phyloP scores from a whole-genome alignment of 176 grass and related monocot genomes.

The Triticum urartu region DNA sequence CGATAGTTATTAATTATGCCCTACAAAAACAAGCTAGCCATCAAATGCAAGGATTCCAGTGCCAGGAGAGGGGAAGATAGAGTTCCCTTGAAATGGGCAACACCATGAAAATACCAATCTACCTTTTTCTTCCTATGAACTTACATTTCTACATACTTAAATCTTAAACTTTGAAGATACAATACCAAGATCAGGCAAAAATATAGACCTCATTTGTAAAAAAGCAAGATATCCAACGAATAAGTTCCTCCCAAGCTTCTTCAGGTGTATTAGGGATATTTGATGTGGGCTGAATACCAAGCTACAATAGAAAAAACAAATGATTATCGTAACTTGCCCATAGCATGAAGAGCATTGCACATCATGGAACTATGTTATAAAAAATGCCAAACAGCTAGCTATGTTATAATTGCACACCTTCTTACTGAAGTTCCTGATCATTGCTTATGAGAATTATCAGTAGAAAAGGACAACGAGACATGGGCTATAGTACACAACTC shows the following conservation, averaged over 20 bases:
- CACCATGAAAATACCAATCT: neutral
- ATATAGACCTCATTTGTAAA: slow-evolving; percentile 67
- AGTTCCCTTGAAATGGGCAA: neutral
- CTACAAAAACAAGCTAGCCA: neutral
- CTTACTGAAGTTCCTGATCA: neutral
- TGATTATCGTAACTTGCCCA: slow-evolving; percentile 13
- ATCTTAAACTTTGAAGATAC: neutral
- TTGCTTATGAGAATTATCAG: neutral
- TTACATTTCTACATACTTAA: neutral
- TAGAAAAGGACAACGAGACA: neutral
- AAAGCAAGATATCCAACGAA: slow-evolving; percentile 60
- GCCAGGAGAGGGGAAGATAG: neutral
- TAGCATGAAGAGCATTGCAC: slow-evolving; percentile 5
- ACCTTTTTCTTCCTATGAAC: neutral
- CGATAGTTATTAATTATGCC: slow-evolving; percentile 1
- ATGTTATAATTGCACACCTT: neutral
- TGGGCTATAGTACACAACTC: neutral
- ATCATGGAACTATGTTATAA: neutral
- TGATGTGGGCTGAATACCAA: slow-evolving; percentile 61
- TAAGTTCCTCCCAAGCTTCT: slow-evolving; percentile 82
- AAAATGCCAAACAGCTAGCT: neutral
- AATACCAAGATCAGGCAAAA: neutral
- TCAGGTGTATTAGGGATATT: slow-evolving; percentile 57
- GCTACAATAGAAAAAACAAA: slow-evolving; percentile 39
- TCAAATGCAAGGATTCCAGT: neutral